Base-by-base conservation (phyloP, 2,329 filamentous ascomycete genomes). In the Fusarium cicatricum region DNA sequence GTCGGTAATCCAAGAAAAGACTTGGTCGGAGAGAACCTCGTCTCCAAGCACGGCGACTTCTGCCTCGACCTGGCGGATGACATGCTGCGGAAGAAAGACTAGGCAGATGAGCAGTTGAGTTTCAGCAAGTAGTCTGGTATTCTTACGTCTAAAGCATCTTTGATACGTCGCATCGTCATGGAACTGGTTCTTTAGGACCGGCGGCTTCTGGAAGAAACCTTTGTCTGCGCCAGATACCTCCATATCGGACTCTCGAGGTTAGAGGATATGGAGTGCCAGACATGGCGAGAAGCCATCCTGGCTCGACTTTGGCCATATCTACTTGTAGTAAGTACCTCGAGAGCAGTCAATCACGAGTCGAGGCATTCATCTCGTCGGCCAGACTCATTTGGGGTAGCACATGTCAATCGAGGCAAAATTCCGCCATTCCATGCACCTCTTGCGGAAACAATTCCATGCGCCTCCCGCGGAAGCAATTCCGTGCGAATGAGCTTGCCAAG, bases 1-100 rank as follows among this genome's bases (percentile, higher is more conserved):
- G 68, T 91, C 85, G 0, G 83, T 82, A 15, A 88, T 72, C 73
- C 80, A 84, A 58, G 79, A 70, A 38, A 89, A 80, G n/a, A 87
- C 74, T 39, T 78, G 70, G 16, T 81, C 78, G 0, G 81, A 78
- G 19, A 89, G 72, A 10, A 86, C 82, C 23, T 82, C 77, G 15
- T 80, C 71, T 37, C 80, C 84, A 26, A 87, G 77, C 9, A 73
- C 66, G 8, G 75, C 71, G 11, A 85, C 72, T 51, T 83, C 81
- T 3, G 75, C 71, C 42, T 74, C 71, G 31, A 79, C 75, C 29
- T 76, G 61, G 1, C 69, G 67, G 14, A 75, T 68, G 6, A 84
- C 58, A 2, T 74, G 56, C 3, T 62, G 45, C 1, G 82, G 78
- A 9, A 85, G 71, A 55, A 84, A 84, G 10, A 85, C 82, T 85